phyloP scores from a whole-genome alignment of 2,329 filamentous ascomycete species.

The Ceratocystis harringtonii region DNA sequence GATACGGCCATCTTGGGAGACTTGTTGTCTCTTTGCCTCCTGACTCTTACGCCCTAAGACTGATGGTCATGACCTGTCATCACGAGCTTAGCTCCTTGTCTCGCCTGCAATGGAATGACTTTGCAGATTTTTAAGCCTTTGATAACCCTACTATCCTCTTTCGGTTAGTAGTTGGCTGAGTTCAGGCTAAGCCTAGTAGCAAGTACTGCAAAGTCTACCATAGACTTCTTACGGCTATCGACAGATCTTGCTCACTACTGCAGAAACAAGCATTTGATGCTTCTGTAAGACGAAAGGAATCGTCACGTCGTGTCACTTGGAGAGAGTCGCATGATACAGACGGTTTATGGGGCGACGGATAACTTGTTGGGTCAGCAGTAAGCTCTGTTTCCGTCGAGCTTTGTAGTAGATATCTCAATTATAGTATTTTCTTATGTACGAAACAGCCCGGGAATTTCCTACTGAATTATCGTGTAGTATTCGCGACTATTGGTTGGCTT shows the following conservation, averaged over 20 bases:
- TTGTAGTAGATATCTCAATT: too few species aligned
- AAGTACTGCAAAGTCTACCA: not conserved
- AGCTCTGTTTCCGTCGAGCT: too few species aligned
- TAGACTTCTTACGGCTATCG: too few species aligned
- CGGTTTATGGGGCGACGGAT: not conserved
- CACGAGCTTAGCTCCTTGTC: not conserved
- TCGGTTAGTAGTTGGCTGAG: not conserved
- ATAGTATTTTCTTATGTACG: too few species aligned
- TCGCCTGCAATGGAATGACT: not conserved
- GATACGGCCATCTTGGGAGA: not conserved
- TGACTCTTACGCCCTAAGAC: not conserved
- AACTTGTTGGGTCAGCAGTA: not conserved
- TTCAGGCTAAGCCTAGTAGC: not conserved
- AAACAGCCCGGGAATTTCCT: too few species aligned
- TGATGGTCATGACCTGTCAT: not conserved
- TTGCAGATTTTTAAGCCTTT: not conserved
- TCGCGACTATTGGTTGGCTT: too few species aligned
- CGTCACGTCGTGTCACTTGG: not conserved
- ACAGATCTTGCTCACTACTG: too few species aligned
- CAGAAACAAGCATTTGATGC: too few species aligned
- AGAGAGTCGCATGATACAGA: not conserved
- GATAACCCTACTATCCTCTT: not conserved
- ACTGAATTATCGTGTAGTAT: too few species aligned
- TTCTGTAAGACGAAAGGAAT: not conserved
- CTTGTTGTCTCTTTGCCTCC: not conserved